phyloP scores from a whole-genome alignment of 257 asterid species.

The Perilla frutescens region DNA sequence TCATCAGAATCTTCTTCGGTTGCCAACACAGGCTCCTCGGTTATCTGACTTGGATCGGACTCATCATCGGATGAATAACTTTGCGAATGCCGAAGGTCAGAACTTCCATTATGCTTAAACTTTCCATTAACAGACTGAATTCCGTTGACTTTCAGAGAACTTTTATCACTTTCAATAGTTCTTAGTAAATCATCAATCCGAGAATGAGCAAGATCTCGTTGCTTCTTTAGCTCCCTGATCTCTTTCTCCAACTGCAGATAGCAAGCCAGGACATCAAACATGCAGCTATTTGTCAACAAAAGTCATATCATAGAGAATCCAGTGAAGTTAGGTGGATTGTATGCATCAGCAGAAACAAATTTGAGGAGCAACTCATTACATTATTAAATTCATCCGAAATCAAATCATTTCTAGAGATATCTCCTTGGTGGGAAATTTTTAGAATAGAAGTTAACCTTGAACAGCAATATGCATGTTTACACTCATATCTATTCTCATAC shows the following conservation, averaged over 20 bases:
- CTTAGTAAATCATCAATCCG: constrained; percentile 66
- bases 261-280: constrained; percentile 25
- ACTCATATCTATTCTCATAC: not conserved
- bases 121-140: constrained; percentile 35
- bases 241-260: constrained; percentile 89
- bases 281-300: constrained; percentile 19
- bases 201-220: constrained; percentile 75
- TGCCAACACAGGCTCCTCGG: constrained; percentile 38
- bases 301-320: not conserved
- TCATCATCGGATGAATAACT: constrained; percentile 48
- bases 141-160: constrained; percentile 37
- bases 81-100: constrained; percentile 31
- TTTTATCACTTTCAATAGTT: constrained; percentile 50
- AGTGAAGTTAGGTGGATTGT: no score
- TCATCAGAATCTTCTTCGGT: constrained; percentile 63
- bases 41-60: constrained; percentile 47
- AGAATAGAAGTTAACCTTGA: not conserved
- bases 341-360: no score
- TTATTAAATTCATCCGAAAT: constrained; percentile 12
- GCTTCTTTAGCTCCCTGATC: constrained; percentile 77
- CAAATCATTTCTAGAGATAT: not conserved
- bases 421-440: not conserved
- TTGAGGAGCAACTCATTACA: not conserved
- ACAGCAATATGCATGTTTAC: not conserved
- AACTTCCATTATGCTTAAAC: constrained; percentile 30